These are phyloP conservation scores for Stachybotrys elegans DNA, from an alignment of 2,329 filamentous ascomycete genomes.

Conservation along the genomic window DNA sequence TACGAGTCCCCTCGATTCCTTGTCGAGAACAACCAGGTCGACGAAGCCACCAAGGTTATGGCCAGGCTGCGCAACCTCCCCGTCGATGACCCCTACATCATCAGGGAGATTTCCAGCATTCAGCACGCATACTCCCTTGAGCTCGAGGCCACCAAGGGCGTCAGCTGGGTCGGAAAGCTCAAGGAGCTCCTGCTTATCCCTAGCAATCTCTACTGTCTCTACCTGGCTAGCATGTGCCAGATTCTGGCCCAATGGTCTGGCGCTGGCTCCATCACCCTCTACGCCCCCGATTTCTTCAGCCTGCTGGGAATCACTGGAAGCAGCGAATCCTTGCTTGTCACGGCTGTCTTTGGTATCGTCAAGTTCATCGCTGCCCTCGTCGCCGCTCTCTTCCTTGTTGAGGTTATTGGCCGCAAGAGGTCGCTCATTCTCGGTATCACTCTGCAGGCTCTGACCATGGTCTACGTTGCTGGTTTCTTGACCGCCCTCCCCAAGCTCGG, in stretches of 20 bases:
- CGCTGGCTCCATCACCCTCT: constrained; percentile 69
- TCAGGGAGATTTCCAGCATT: constrained; percentile 59
- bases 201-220: constrained; percentile 68
- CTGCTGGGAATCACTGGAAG: constrained; percentile 65
- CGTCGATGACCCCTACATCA: constrained; percentile 54
- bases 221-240: constrained; percentile 64
- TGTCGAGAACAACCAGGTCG: constrained; percentile 56
- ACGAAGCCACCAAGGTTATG: constrained; percentile 52
- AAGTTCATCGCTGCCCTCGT: constrained; percentile 63
- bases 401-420: constrained; percentile 71
- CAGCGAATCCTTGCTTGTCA: constrained; percentile 66
- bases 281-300: constrained; percentile 68
- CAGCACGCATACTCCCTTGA: constrained; percentile 64
- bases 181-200: constrained; percentile 64
- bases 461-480: constrained; percentile 58
- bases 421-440: constrained; percentile 56
- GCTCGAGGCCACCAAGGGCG: constrained; percentile 63
- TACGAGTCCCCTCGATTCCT: constrained; percentile 68
- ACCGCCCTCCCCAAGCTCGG: constrained; percentile 57
- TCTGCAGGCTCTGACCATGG: constrained; percentile 55
- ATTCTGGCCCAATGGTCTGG: constrained; percentile 70
- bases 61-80: constrained; percentile 54
- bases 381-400: constrained; percentile 74
- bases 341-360: constrained; percentile 70
- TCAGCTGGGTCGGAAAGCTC: constrained; percentile 57